Evolutionary conservation across 306 rosid genomes (phyloP).

Genomic region (Trifolium pratense): DNA sequence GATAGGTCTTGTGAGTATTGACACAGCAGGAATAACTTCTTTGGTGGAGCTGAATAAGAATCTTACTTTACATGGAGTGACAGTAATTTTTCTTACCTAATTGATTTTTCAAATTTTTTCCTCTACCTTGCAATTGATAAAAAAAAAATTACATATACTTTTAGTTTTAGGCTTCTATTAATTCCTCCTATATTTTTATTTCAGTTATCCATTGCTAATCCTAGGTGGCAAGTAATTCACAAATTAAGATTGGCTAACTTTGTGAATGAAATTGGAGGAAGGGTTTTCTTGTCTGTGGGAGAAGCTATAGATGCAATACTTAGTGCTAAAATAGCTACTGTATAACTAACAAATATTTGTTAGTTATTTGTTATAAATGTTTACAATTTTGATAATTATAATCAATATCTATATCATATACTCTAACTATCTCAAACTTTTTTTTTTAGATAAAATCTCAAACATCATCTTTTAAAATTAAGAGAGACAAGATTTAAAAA

Average conservation of each 20-base stretch:
- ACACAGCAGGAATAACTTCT: slow-evolving; percentile 71
- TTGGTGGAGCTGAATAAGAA: slow-evolving; percentile 56
- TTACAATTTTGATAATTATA: background rate
- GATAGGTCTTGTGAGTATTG: slow-evolving; percentile 66
- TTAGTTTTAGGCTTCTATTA: background rate
- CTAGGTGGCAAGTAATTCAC: slow-evolving; percentile 80
- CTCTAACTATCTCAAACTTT: too few species aligned
- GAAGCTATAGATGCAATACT: slow-evolving; percentile 53
- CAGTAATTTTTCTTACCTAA: slow-evolving; percentile 39
- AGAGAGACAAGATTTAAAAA: too few species aligned
- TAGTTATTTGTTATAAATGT: too few species aligned
- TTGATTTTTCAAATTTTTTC: background rate
- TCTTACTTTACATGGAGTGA: slow-evolving; percentile 52
- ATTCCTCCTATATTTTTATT: background rate
- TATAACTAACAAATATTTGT: background rate
- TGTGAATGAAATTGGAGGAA: slow-evolving; percentile 59
- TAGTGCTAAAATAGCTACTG: background rate
- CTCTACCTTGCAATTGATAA: background rate
- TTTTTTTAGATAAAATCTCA: too few species aligned
- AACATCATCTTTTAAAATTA: too few species aligned
- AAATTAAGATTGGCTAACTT: slow-evolving; percentile 69
- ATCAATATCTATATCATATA: background rate
- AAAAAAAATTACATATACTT: background rate
- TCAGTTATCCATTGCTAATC: slow-evolving; percentile 73
- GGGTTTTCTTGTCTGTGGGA: slow-evolving; percentile 64